Evolutionary conservation across 1,284 basidiomycete genomes (phyloP).

Genomic region (Salmacisia buchloeana): DNA sequence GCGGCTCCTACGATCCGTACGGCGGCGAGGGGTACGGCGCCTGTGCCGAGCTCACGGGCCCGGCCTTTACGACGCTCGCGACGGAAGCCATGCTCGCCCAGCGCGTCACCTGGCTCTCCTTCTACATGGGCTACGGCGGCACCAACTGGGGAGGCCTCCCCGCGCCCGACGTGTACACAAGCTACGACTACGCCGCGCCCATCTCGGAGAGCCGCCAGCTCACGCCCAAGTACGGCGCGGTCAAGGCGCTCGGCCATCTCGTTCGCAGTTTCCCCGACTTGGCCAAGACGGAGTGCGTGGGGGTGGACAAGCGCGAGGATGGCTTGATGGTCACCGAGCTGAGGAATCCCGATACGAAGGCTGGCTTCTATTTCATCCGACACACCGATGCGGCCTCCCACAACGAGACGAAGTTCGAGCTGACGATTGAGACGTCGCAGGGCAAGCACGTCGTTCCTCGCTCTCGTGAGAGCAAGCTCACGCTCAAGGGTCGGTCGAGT

Average conservation of each 20-base stretch:
- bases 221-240: slow-evolving; percentile 27
- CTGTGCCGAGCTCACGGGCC: slow-evolving; percentile 25
- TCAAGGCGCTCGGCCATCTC: slow-evolving; percentile 29
- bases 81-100: slow-evolving; percentile 24
- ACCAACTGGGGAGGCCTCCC: slow-evolving; percentile 61
- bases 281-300: slow-evolving; percentile 15
- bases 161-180: slow-evolving; percentile 33
- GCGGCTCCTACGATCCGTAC: slow-evolving; percentile 46
- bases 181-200: slow-evolving; percentile 52
- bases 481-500: slow-evolving; percentile 15
- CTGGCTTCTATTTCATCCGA: slow-evolving; percentile 64
- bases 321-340: slow-evolving; percentile 8
- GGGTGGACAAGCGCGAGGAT: slow-evolving; percentile 9
- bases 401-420: slow-evolving; percentile 13
- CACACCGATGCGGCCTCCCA: slow-evolving; percentile 53
- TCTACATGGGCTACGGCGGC: slow-evolving; percentile 67
- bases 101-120: slow-evolving; percentile 49
- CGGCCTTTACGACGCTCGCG: slow-evolving; percentile 25
- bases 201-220: slow-evolving; percentile 27
- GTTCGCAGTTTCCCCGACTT: slow-evolving; percentile 28
- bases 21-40: slow-evolving; percentile 25
- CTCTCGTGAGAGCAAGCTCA: neutral
- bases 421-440: slow-evolving; percentile 20
- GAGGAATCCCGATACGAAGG: slow-evolving; percentile 15
- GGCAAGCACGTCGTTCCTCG: slow-evolving; percentile 11